Percentiles rank a stretch among this genome's conserved stretches.
Evolutionary conservation across 148 eudicot species (phyloP).

Genomic region (Silene latifolia): DNA sequence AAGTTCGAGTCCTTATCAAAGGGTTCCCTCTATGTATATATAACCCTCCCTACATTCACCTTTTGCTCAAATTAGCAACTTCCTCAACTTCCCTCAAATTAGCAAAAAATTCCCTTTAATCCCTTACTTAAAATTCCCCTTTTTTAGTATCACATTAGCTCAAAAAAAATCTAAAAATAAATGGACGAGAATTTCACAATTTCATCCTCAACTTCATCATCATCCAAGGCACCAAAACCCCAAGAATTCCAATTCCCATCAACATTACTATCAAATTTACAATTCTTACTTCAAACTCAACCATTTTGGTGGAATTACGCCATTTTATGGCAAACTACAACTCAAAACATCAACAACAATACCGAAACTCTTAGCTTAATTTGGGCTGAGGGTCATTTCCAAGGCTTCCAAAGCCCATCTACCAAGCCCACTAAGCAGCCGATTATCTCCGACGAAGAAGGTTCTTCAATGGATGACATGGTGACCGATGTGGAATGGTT

Average conservation of each 20-base stretch:
- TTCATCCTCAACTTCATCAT: slow-evolving; percentile 18
- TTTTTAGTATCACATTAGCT: not conserved
- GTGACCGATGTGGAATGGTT: slow-evolving; percentile 65
- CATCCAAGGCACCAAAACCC: not conserved
- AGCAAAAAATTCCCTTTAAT: too few relatives aligned
- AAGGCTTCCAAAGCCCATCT: slow-evolving; percentile 37
- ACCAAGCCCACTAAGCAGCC: slow-evolving; percentile 27
- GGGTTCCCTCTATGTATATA: too few relatives aligned
- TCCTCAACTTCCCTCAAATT: not conserved
- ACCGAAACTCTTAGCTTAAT: slow-evolving; percentile 23
- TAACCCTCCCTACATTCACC: not conserved
- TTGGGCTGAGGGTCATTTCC: slow-evolving; percentile 77
- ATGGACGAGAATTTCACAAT: slow-evolving; percentile 18
- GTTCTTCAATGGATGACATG: slow-evolving; percentile 14
- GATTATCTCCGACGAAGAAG: slow-evolving; percentile 6
- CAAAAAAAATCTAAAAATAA: not conserved
- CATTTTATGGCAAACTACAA: slow-evolving; percentile 70
- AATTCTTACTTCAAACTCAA: slow-evolving; percentile 43
- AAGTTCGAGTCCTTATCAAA: too few relatives aligned
- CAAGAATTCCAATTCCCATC: not conserved
- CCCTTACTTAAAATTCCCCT: too few relatives aligned
- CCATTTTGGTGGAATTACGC: slow-evolving; percentile 64
- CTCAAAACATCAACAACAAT: slow-evolving; percentile 12
- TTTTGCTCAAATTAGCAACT: not conserved
- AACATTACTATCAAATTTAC: slow-evolving; percentile 35